These are phyloP conservation scores for Ophiosphaerella herpotricha DNA, from an alignment of 2,329 filamentous ascomycete species.

Conservation along the genomic window DNA sequence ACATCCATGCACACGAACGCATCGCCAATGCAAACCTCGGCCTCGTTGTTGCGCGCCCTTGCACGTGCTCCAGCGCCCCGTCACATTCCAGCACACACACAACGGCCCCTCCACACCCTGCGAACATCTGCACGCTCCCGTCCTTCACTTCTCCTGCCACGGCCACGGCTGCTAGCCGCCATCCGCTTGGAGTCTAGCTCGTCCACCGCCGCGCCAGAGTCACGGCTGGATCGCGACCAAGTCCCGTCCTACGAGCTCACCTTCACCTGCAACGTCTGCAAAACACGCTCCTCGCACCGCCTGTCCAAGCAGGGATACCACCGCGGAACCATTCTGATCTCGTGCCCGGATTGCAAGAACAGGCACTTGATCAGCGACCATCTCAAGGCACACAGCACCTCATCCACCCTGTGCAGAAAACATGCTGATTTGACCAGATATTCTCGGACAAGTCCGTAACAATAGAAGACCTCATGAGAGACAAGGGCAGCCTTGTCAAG, in stretches of 20 bases:
- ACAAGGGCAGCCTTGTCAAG: conserved; percentile 76
- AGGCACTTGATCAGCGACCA: conserved; percentile 93
- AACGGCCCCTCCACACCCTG: conserved; percentile 33
- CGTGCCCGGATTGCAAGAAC: conserved; percentile 83
- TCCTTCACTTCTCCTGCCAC: conserved; percentile 17
- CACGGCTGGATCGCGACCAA: conserved; percentile 45
- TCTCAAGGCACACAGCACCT: conserved; percentile 58
- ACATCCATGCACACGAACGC: too few species aligned
- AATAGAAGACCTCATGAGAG: conserved; percentile 75
- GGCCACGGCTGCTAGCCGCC: conserved; percentile 10
- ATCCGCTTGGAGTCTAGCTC: conserved; percentile 34
- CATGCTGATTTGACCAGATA: conserved; percentile 52
- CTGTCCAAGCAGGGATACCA: conserved; percentile 96
- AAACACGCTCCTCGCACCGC: conserved; percentile 76
- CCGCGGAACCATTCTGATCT: conserved; percentile 83
- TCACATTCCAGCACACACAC: conserved; percentile 31
- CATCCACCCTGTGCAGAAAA: too few species aligned
- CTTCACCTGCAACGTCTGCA: conserved; percentile 91
- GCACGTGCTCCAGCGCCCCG: conserved; percentile 23
- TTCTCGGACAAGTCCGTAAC: conserved; percentile 74
- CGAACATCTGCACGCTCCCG: conserved; percentile 30
- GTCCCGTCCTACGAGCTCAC: conserved; percentile 80
- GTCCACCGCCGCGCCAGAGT: conserved; percentile 37
- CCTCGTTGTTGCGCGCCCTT: conserved; percentile 29
- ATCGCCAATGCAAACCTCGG: conserved; percentile 29